Conservation (phyloP, 345 rosid genomes). For the Salix udensis region DNA sequence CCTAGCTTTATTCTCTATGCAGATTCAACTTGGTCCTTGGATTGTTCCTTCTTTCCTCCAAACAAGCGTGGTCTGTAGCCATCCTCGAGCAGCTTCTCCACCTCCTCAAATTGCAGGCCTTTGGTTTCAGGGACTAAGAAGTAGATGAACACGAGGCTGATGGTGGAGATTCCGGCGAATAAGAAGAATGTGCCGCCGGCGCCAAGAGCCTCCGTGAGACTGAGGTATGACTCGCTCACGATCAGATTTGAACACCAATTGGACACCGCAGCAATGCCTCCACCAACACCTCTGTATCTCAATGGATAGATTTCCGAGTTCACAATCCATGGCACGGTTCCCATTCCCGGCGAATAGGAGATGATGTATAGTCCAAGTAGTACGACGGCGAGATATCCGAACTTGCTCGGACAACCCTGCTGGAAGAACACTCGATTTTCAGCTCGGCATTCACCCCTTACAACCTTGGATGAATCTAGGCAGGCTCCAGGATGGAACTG, state of each 20-base stretch:
- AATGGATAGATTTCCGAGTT: conserved; percentile 94
- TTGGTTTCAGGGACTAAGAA: conserved; percentile 79
- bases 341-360: conserved; percentile 79
- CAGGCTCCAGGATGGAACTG: conserved; percentile 77
- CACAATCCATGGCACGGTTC: conserved; percentile 83
- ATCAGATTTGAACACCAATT: conserved; percentile 75
- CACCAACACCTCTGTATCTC: conserved; percentile 77
- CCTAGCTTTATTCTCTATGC: neutral
- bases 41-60: conserved; percentile 13
- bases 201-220: conserved; percentile 61
- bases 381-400: conserved; percentile 63
- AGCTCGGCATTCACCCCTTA: conserved; percentile 29
- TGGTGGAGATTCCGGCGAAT: conserved; percentile 50
- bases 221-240: conserved; percentile 65
- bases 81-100: conserved; percentile 58
- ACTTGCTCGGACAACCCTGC: conserved; percentile 76
- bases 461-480: conserved; percentile 35
- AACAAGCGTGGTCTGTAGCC: conserved; percentile 55
- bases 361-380: conserved; percentile 66
- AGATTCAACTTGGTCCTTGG: neutral
- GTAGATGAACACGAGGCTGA: conserved; percentile 55
- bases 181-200: conserved; percentile 69
- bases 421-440: conserved; percentile 47
- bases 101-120: conserved; percentile 79
- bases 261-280: conserved; percentile 79